Evolutionary conservation across 164 flowering plant species (phyloP), one percentile per base, ranked within the genome.

Genomic region (grape (Vitis vinifera)): DNA sequence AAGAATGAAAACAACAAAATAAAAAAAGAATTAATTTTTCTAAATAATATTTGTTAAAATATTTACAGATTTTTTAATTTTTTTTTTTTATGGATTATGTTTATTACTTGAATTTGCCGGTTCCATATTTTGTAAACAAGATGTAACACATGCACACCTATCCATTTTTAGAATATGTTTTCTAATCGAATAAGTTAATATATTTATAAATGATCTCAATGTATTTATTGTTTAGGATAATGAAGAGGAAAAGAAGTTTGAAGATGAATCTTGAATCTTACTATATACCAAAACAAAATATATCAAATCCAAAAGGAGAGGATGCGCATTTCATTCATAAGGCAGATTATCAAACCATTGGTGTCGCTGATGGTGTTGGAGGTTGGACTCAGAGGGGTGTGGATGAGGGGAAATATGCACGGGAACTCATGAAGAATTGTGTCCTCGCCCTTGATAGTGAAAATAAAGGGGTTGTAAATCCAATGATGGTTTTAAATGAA

Each of bases 301-400:
- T 15, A 1, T 13, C 10, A 8, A 77, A 70, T 48, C 80, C 74
- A 17, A 11, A 3, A 67, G 82, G 80, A 1, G 82, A 76, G 2
- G 80, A 80, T 50, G 73, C 77, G 1, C 71, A 76, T 66, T 80
- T 80, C 56, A 16, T 80, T 5, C 30, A 57, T 11, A 13, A 3
- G 1, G n/a, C n/a, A n/a, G 75, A 31, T 2, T 30, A 50, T 5
- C 52, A 68, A 3, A 66, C 72, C 48, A 37, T 80, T 10, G 80
- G 82, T 2, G 80, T 73, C 6, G 80, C 76, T 1, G 80, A 80
- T 69, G 79, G 79, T 10, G 77, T 76, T 13, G 78, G 80, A 12
- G 68, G 73, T 2, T 76, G 82, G 79, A 31, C 73, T 3, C 31
- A n/a, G 44, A 14, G 37, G 49, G 82, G 82, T 6, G n/a, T 76